Conservation (phyloP, 192 early-diverging fungal species). For the Coemansia aciculifera region DNA sequence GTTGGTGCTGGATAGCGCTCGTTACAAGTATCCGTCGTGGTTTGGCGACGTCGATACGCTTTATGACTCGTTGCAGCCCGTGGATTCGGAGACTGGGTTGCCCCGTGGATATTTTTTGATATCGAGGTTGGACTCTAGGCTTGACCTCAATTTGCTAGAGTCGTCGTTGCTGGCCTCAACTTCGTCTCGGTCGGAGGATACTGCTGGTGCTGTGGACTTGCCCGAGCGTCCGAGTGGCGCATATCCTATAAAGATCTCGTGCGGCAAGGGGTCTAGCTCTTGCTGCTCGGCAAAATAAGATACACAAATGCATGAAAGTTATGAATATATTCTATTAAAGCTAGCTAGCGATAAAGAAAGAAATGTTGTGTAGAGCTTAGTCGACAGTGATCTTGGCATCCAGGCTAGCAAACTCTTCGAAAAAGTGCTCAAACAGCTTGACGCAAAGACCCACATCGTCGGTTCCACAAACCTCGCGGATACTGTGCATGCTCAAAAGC, state of each 20-base stretch:
- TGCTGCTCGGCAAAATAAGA: conserved; percentile 38
- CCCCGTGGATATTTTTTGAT: conserved; percentile 90
- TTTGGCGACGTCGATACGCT: conserved; percentile 72
- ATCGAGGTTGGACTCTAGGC: conserved; percentile 22
- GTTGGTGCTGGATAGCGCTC: conserved; percentile 84
- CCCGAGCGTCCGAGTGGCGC: conserved; percentile 36
- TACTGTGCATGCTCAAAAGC: conserved; percentile 96
- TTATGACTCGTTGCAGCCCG: conserved; percentile 78
- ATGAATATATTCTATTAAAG: background rate
- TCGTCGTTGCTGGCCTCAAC: background rate
- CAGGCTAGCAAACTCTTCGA: conserved; percentile 53
- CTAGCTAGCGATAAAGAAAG: too few relatives aligned
- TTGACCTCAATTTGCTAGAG: conserved; percentile 12
- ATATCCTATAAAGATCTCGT: conserved; percentile 34
- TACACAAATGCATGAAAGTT: background rate
- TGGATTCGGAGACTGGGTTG: conserved; percentile 77
- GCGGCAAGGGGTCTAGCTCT: conserved; percentile 17
- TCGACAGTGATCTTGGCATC: conserved; percentile 54
- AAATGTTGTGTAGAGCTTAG: conserved; percentile 9
- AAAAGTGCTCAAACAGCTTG: conserved; percentile 71
- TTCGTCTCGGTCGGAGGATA: background rate
- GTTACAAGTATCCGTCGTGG: conserved; percentile 92
- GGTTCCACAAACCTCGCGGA: conserved; percentile 87
- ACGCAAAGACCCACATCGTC: conserved; percentile 87
- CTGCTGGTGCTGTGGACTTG: conserved; percentile 21